These are phyloP conservation scores for Penicillium sp. DNA, from an alignment of 2,329 filamentous ascomycete genomes.

Conservation along the genomic window DNA sequence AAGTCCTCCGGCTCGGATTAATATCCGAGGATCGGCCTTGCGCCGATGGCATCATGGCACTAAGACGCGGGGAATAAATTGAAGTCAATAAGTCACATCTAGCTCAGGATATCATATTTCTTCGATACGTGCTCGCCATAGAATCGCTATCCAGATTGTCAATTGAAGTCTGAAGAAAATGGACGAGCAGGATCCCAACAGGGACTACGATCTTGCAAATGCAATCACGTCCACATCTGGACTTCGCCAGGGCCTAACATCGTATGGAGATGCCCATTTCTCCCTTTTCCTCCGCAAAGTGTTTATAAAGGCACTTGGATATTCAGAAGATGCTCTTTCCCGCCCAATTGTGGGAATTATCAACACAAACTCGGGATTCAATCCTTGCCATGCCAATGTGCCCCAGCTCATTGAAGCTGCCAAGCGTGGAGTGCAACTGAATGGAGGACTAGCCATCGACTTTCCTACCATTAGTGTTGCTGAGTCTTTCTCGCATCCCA, in stretches of 20 bases:
- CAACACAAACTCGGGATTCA: conserved; percentile 69
- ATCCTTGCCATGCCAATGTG: conserved; percentile 69
- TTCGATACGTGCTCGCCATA: not conserved
- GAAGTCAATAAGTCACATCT: too few species aligned
- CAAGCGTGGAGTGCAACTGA: conserved; percentile 64
- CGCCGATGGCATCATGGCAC: conserved; percentile 26
- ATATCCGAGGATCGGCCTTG: conserved; percentile 25
- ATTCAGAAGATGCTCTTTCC: conserved; percentile 66
- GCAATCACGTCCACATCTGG: conserved; percentile 53
- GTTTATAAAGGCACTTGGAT: conserved; percentile 73
- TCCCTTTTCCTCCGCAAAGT: conserved; percentile 70
- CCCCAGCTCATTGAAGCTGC: conserved; percentile 68
- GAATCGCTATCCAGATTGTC: not conserved
- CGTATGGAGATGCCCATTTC: conserved; percentile 71
- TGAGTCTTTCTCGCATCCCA: conserved; percentile 65
- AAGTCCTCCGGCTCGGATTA: conserved; percentile 17
- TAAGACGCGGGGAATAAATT: conserved; percentile 15
- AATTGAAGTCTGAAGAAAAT: not conserved
- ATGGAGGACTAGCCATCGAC: conserved; percentile 65
- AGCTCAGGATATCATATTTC: not conserved
- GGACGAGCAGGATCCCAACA: conserved; percentile 9
- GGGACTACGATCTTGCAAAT: conserved; percentile 57
- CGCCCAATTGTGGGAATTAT: conserved; percentile 70
- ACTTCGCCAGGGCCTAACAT: conserved; percentile 61
- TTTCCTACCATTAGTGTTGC: conserved; percentile 71